These are phyloP conservation scores for Quillaja saponaria DNA, from an alignment of 306 rosid species.

Conservation along the genomic window DNA sequence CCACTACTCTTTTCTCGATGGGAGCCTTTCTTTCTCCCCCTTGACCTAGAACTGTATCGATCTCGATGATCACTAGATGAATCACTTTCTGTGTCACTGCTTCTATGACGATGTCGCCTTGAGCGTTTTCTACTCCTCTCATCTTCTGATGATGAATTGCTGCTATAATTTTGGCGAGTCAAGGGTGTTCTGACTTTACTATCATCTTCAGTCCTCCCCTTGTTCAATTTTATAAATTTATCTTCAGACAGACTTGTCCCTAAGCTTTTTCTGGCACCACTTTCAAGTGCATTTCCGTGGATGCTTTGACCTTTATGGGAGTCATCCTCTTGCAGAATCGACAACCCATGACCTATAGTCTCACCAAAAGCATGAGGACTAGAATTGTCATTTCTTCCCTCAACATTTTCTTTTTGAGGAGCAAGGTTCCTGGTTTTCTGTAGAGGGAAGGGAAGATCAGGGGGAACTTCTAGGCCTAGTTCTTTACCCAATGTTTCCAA, in stretches of 20 bases:
- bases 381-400: constrained; percentile 30
- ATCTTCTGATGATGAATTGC: constrained; percentile 57
- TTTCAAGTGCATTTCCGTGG: constrained; percentile 41
- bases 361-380: constrained; percentile 16
- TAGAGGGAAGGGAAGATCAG: constrained; percentile 54
- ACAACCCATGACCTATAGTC: constrained; percentile 33
- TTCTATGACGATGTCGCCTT: constrained; percentile 50
- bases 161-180: constrained; percentile 39
- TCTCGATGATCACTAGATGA: constrained; percentile 50
- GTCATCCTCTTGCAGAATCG: constrained; percentile 33
- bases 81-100: constrained; percentile 56
- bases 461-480: constrained; percentile 91
- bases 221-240: constrained; percentile 35
- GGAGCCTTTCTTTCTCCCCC: constrained; percentile 54
- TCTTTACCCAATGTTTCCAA: constrained; percentile 95
- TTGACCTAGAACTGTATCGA: constrained; percentile 54
- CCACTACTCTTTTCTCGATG: constrained; percentile 63
- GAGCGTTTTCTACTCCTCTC: constrained; percentile 64
- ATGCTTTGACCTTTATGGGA: constrained; percentile 34
- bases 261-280: constrained; percentile 33
- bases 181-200: constrained; percentile 41
- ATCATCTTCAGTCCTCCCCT: constrained; percentile 37
- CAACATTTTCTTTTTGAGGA: constrained; percentile 44
- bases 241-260: constrained; percentile 32
- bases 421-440: constrained; percentile 43